These are phyloP conservation scores for Wallacemonas collosoma DNA, from an alignment of 208 protist species.

Conservation along the genomic window DNA sequence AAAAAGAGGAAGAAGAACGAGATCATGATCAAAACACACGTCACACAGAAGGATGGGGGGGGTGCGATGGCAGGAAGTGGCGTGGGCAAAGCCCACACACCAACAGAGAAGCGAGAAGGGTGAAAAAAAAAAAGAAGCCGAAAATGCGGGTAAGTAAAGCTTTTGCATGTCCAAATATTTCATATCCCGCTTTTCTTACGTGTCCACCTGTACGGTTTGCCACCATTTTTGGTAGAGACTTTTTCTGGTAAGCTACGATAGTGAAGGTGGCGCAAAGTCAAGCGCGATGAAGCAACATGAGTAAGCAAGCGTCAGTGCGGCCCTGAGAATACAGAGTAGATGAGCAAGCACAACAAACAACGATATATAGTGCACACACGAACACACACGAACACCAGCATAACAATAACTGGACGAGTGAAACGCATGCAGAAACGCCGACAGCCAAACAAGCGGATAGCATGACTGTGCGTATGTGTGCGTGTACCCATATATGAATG, in stretches of 20 bases:
- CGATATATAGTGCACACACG: slow-evolving; percentile 4
- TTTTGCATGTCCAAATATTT: background rate
- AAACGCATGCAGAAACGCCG: too few species aligned
- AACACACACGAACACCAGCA: slow-evolving; percentile 18
- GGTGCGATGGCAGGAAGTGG: too few species aligned
- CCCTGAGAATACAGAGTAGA: slow-evolving; percentile 6
- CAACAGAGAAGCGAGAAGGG: slow-evolving; percentile 17
- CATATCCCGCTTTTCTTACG: too few species aligned
- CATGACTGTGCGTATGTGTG: too few species aligned
- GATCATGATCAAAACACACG: slow-evolving; percentile 1
- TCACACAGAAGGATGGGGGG: slow-evolving; percentile 4
- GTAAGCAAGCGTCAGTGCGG: background rate
- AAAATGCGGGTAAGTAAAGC: slow-evolving; percentile 22
- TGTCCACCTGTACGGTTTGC: too few species aligned
- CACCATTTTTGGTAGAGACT: too few species aligned
- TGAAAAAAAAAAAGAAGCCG: slow-evolving; percentile 27
- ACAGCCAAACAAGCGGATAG: too few species aligned
- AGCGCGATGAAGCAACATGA: background rate
- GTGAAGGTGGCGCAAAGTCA: background rate
- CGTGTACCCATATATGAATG: background rate
- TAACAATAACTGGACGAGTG: background rate
- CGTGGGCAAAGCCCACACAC: too few species aligned
- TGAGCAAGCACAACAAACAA: slow-evolving; percentile 12
- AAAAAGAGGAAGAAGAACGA: slow-evolving; percentile 9
- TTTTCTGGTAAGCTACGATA: too few species aligned